Conservation (phyloP, 768 basidiomycete genomes). For the Kwoniella dendrophila region DNA sequence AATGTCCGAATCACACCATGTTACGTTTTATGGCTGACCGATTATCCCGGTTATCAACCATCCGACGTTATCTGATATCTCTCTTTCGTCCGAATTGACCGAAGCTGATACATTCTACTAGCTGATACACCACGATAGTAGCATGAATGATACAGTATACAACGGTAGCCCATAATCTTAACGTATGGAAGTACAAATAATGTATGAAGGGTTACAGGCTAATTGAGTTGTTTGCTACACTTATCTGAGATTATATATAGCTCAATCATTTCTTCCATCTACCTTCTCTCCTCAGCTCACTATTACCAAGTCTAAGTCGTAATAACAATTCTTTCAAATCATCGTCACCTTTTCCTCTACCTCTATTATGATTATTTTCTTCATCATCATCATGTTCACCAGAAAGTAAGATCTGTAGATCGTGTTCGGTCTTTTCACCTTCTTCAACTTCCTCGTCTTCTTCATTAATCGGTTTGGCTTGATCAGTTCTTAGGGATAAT, state of each 20-base stretch:
- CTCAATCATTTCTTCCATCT: neutral
- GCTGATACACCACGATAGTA: no score
- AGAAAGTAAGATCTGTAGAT: conserved; percentile 28
- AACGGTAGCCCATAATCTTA: neutral
- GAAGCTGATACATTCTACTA: neutral
- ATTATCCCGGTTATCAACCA: conserved; percentile 11
- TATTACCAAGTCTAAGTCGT: conserved; percentile 22
- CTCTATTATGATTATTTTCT: neutral
- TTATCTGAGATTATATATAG: no score
- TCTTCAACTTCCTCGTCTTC: neutral
- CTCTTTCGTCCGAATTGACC: conserved; percentile 11
- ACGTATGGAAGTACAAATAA: neutral
- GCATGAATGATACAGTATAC: neutral
- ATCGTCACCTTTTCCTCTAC: neutral
- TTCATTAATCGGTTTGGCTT: neutral
- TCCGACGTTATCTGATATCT: conserved; percentile 4
- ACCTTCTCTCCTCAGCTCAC: neutral
- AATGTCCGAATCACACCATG: no score
- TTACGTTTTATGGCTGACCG: neutral
- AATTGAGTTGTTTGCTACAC: no score
- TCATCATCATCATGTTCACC: conserved; percentile 20
- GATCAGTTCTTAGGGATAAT: conserved; percentile 28
- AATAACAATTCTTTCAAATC: conserved; percentile 35
- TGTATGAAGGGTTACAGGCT: no score
- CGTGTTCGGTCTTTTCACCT: conserved; percentile 19